These are phyloP conservation scores for Rossbeevera mucosa DNA, from an alignment of 768 basidiomycete species.

Conservation along the genomic window DNA sequence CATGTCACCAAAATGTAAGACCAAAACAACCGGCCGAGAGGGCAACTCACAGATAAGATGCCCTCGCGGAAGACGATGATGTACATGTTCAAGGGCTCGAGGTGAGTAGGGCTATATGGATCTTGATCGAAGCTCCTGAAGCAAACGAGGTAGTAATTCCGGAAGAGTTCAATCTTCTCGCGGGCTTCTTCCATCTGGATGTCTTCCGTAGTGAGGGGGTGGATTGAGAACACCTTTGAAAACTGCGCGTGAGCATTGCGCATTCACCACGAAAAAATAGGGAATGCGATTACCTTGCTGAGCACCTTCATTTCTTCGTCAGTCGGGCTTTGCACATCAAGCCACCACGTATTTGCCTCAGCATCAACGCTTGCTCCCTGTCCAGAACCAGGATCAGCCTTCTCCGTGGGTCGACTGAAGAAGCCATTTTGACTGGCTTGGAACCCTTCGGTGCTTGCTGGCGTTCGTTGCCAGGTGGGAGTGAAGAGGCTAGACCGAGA, in stretches of 20 bases:
- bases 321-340: conserved; percentile 89
- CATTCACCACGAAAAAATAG: neutral
- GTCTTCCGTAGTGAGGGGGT: conserved; percentile 98
- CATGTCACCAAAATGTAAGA: neutral
- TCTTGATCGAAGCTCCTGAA: conserved; percentile 99
- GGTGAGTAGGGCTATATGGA: conserved; percentile 91
- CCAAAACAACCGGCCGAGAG: neutral
- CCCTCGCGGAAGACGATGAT: conserved; percentile 98
- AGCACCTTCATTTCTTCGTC: conserved; percentile 99
- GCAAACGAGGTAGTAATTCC: conserved; percentile 98
- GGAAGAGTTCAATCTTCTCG: conserved; percentile 98
- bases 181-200: conserved; percentile 99
- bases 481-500: conserved; percentile 2
- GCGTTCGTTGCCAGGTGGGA: conserved; percentile 7
- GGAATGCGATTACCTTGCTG: conserved; percentile 59
- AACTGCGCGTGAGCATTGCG: conserved; percentile 2
- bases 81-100: conserved; percentile 99
- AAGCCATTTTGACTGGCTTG: conserved; percentile 10
- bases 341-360: conserved; percentile 92
- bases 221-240: conserved; percentile 86
- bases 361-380: conserved; percentile 33
- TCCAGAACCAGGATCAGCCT: conserved; percentile 19
- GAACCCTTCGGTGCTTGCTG: conserved; percentile 4
- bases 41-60: conserved; percentile 72
- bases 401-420: conserved; percentile 20